Base-by-base conservation (phyloP, 768 basidiomycete genomes). In the Lentinula detonsa region DNA sequence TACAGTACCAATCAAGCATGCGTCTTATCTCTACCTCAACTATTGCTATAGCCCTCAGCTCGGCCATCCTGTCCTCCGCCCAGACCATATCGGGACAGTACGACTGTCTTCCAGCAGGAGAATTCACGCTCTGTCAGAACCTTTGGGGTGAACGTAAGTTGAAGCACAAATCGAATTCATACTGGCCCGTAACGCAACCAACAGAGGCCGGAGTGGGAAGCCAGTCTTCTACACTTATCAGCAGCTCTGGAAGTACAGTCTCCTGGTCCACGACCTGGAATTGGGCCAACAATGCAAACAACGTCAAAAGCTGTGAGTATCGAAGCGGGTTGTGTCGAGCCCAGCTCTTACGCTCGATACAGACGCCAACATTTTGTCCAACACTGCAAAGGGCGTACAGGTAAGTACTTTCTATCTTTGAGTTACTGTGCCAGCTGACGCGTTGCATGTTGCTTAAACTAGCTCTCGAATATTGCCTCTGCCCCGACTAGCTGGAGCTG, bases 41-140 rank as follows among this genome's bases (percentile, higher is more conserved):
- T 23, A 31, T 54, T 45, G 31, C 40, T 34, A 16, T 31, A 39
- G 46, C 61, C 8, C 43, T 62, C 8, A 56, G 55, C 51, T 18
- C 65, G 40, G 60, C 62, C 7, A 43, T 61, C 34, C 15, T 58
- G 21, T 65, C 64, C 11, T 52, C 62, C 13, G 75, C 73, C 0
- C 76, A 78, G 65, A 78, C 78, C 6, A 73, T 84, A 56, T 70
- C 73, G 5, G 82, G 82, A 2, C 74, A 72, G 59, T 78, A 67
- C 43, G 70, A 75, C 62, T 84, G 83, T 66, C 63, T 70, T 46
- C 70, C 80, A 1, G 78, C 78, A 3, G 83, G 82, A 2, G 67
- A 69, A 11, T 85, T 73, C 68, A 78, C 74, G 0, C 76, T 85
- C 48, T 85, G 83, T 72, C 80, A 84, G 66, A 83, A 85, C 67